Base-by-base conservation (phyloP, 1,284 basidiomycete genomes). In the Papiliotrema fonsecae region DNA sequence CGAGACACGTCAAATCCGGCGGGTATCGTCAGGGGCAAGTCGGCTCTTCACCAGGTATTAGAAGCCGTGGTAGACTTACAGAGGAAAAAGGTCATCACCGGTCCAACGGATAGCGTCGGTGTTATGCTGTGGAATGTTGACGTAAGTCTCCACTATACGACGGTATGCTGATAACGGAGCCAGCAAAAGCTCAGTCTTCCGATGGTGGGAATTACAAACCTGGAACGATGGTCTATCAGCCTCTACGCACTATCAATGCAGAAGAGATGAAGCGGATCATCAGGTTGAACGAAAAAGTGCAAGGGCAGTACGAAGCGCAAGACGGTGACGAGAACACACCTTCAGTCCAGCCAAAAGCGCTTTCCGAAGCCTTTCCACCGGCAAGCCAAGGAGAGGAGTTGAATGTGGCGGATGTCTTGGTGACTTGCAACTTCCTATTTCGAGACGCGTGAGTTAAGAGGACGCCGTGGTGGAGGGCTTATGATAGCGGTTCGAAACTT, bases 91-190 rank as follows among this genome's bases (percentile, higher is more conserved):
- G 86, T 93, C 27, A 78, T 94, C 39, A 82, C 84, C 1, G 87
- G 88, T 1, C 92, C 92, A 0, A 84, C 82, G 54, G 92, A 97
- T 65, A 82, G 83, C 35, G 84, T 93, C 38, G 94, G 93, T 2
- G 84, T 97, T 35, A 65, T 97, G 60, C 75, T 97, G 18, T 98
- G 87, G 76, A 97, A 97, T 58, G 91, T 91, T 47, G 90, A 72
- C 46, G 71, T 94, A 66, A 78, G 83, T n/a, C n/a, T n/a, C n/a
- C n/a, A n/a, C n/a, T n/a, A n/a, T 31, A 19, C 38, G 42, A 19
- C 25, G 19, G 19, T 3, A n/a, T 30, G 18, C 22, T 6, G 30
- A 31, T 5, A 38, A n/a, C 35, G 10, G 26, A 61, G 61, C 47
- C 54, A 2, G 32, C 27, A 28, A 56, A 55, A 38, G 60, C 78